Evolutionary conservation across 2,329 filamentous ascomycete genomes (phyloP), one percentile per base, ranked within the genome.

Genomic region (Alternaria gaisen): DNA sequence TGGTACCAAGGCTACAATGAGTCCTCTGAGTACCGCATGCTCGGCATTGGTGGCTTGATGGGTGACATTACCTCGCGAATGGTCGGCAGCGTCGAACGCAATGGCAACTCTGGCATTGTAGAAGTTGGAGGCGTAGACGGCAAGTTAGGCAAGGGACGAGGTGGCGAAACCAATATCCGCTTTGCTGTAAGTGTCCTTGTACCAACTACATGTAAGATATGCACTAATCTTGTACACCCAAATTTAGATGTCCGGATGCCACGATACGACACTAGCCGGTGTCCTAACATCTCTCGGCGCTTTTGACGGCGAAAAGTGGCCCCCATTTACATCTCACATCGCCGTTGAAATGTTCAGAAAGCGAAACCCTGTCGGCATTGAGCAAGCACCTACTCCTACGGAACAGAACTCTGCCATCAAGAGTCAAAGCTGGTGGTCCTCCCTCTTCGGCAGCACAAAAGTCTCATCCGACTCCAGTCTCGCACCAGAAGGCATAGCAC

Each of bases 1-100:
- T 98, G 95, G 95, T 98, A 91, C 77, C 83, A 87, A 20, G 94
- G 95, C 3, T 98, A 96, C 77, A 85, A 85, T 58, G 94, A 97
- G 79, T 93, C 88, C 62, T 81, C 82, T 42, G 95, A 98, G 79
- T 98, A 97, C 80, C 90, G 94, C n/a, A 87, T 86, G 66, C 84
- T 98, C 3, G 95, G 94, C 3, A 95, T 97, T 64, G 95, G 95
- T 28, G 87, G 86, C 11, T 83, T 98, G 10, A 83, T 97, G 73
- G 94, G 93, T 30, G 94, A 98, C 72, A 79, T 98, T 18, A 90
- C 94, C 3, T 75, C 77, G 8, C 76, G 82, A 10, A 83, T 85
- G 82, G 69, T 68, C 7, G 77, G 76, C 8, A 73, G 66, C 51
- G 74, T 78, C 1, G 73, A 80, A 43, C 69, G 65, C 24, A 77